Conservation (phyloP, 2,329 filamentous ascomycete species). For the Diplodia corticola region DNA sequence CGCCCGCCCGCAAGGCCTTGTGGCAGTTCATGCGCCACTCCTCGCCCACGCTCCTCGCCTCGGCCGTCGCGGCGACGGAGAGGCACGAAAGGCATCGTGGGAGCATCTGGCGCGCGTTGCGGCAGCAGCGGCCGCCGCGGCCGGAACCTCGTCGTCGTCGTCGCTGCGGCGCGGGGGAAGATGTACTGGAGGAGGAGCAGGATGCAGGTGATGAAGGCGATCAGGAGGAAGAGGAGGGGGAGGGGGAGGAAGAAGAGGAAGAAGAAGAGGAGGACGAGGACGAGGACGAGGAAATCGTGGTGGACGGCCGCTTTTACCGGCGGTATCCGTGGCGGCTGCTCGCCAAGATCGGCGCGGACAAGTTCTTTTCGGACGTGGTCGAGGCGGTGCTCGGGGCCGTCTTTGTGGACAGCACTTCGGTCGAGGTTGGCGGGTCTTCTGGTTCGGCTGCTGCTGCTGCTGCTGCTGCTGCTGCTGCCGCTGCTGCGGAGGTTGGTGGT, state of each 20-base stretch:
- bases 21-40: constrained; percentile 70
- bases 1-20: constrained; percentile 47
- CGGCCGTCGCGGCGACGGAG: constrained; percentile 38
- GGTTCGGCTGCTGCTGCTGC: not conserved
- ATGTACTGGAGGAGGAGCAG: too few relatives aligned
- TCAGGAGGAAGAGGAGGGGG: too few relatives aligned
- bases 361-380: constrained; percentile 81
- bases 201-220: too few relatives aligned
- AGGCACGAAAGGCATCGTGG: constrained; percentile 53
- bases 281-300: too few relatives aligned
- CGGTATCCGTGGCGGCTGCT: constrained; percentile 78
- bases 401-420: constrained; percentile 84
- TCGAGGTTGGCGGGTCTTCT: constrained; percentile 44
- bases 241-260: too few relatives aligned
- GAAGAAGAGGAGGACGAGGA: too few relatives aligned
- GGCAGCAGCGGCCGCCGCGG: too few relatives aligned
- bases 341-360: constrained; percentile 64
- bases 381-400: constrained; percentile 80
- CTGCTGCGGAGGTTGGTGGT: not conserved
- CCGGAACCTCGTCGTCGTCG: too few relatives aligned
- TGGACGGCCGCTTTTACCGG: too few relatives aligned
- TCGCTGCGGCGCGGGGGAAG: too few relatives aligned
- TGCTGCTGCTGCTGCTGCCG: not conserved
- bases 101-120: constrained; percentile 54
- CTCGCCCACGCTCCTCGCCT: constrained; percentile 49